These are phyloP conservation scores for Naegleria fowleri DNA, from an alignment of 208 protist species.

Conservation along the genomic window DNA sequence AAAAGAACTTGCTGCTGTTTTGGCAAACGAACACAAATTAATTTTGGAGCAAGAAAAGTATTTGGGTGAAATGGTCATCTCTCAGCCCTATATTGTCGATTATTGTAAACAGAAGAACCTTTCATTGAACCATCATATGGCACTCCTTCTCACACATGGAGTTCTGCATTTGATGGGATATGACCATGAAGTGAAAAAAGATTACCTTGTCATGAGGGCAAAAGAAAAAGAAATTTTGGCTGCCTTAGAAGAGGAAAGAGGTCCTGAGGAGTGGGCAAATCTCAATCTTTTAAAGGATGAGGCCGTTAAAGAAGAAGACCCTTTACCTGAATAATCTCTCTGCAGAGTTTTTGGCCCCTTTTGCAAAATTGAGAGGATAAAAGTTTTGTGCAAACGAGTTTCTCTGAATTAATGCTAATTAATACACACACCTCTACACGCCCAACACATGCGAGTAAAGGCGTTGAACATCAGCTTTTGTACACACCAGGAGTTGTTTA, in stretches of 20 bases:
- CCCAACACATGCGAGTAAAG: too few relatives aligned
- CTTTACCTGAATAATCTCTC: too few relatives aligned
- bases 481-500: constrained; percentile 1
- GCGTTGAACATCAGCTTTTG: not conserved
- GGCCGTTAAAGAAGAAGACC: too few relatives aligned
- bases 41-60: not conserved
- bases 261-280: not conserved
- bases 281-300: not conserved
- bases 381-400: too few relatives aligned
- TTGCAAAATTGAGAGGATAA: too few relatives aligned
- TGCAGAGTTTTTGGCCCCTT: too few relatives aligned
- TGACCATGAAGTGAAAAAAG: not conserved
- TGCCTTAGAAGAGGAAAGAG: not conserved
- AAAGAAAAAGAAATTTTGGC: not conserved
- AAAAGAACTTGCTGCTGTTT: not conserved
- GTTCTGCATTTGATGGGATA: not conserved
- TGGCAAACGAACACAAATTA: not conserved
- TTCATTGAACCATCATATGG: not conserved
- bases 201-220: not conserved
- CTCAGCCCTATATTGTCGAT: not conserved
- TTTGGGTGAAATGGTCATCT: not conserved
- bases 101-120: not conserved
- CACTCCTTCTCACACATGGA: not conserved
- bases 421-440: too few relatives aligned
- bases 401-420: too few relatives aligned